These are phyloP conservation scores for Corylus heterophylla DNA, from an alignment of 306 rosid species.

Conservation along the genomic window DNA sequence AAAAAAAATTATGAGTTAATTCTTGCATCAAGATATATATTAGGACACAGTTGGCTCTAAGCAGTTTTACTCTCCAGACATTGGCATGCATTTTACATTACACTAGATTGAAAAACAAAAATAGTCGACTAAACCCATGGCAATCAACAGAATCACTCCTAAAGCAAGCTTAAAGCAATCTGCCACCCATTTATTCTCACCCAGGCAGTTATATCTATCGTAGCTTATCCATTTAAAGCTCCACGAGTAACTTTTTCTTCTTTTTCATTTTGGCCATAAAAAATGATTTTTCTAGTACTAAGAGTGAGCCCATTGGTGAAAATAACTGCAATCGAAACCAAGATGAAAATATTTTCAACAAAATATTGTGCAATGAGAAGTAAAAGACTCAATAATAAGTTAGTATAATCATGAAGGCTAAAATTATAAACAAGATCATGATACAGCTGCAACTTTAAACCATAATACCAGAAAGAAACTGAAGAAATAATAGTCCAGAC, in stretches of 20 bases:
- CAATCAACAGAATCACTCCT: constrained; percentile 14
- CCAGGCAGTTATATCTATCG: neutral
- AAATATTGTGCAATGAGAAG: neutral
- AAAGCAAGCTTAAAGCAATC: neutral
- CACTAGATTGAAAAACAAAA: neutral
- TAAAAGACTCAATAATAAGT: neutral
- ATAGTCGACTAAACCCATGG: neutral
- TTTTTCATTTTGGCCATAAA: neutral
- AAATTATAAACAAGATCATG: neutral
- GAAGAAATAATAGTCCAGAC: neutral
- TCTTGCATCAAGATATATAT: neutral
- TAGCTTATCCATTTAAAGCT: constrained; percentile 10
- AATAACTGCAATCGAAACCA: neutral
- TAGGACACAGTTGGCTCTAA: neutral
- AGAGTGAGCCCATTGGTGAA: neutral
- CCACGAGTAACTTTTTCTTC: neutral
- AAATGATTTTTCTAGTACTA: neutral
- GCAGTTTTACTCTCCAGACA: neutral
- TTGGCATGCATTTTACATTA: constrained; percentile 8
- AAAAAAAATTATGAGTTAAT: neutral
- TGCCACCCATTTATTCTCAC: neutral
- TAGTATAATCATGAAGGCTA: neutral
- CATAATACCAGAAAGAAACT: neutral
- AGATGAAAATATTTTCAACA: neutral
- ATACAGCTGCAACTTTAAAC: neutral